Percentiles rank a stretch among this genome's conserved stretches.
These are phyloP conservation scores for Microsporum audouinii DNA, from an alignment of 2,329 filamentous ascomycete genomes.

Conservation along the genomic window DNA sequence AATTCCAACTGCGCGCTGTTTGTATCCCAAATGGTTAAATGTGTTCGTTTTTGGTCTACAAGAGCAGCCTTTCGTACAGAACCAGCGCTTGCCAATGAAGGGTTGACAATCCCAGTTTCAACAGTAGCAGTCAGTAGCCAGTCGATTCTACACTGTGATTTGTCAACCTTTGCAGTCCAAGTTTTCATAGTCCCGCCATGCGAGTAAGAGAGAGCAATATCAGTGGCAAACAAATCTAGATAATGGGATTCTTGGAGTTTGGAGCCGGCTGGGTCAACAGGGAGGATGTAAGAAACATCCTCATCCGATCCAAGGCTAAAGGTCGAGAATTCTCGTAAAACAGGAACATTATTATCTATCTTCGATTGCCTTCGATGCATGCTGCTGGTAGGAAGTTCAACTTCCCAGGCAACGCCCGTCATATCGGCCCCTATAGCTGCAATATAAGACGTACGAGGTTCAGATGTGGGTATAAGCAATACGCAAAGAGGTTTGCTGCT, in stretches of 20 bases:
- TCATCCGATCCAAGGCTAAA: constrained; percentile 53
- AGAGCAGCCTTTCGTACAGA: constrained; percentile 78
- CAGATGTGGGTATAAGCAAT: constrained; percentile 54
- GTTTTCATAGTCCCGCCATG: constrained; percentile 62
- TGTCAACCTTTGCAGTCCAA: constrained; percentile 69
- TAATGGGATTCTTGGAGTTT: constrained; percentile 61
- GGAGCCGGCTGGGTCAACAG: constrained; percentile 76
- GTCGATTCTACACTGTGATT: constrained; percentile 50
- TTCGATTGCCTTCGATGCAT: constrained; percentile 24
- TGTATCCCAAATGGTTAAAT: constrained; percentile 84
- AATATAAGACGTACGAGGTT: constrained; percentile 51
- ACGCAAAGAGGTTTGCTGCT: constrained; percentile 67
- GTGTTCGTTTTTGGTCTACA: constrained; percentile 60
- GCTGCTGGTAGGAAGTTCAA: constrained; percentile 45
- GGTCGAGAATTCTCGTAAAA: constrained; percentile 55
- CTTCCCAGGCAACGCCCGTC: constrained; percentile 70
- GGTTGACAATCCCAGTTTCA: constrained; percentile 62
- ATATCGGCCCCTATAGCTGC: constrained; percentile 73
- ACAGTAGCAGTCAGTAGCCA: constrained; percentile 75
- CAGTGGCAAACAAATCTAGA: constrained; percentile 72
- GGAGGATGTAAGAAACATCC: constrained; percentile 52
- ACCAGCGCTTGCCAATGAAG: constrained; percentile 71
- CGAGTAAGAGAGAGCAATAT: constrained; percentile 78
- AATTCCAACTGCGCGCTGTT: constrained; percentile 71
- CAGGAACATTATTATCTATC: constrained; percentile 23